Percentiles rank a stretch among this genome's conserved stretches.
Evolutionary conservation across 163 green algal genomes (phyloP).

Genomic region (Scenedesmus sp.): DNA sequence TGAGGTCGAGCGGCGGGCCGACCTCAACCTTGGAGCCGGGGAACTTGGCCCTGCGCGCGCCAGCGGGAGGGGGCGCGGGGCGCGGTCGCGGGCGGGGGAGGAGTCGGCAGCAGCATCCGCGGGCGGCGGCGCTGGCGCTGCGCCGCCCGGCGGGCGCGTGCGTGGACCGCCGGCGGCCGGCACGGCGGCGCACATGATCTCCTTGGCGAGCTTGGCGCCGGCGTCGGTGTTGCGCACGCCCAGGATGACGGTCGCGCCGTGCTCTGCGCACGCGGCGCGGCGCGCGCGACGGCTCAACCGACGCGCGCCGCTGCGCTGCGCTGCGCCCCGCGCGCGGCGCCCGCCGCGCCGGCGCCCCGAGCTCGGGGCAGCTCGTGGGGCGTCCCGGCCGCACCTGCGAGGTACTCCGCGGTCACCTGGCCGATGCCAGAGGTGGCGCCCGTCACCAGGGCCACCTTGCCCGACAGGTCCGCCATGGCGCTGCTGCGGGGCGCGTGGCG

Average conservation of each 20-base stretch:
- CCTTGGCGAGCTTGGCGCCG: constrained; percentile 56
- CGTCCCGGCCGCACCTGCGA: constrained; percentile 56
- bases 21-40: constrained; percentile 59
- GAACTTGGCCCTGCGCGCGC: constrained; percentile 40
- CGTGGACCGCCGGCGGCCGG: too few species aligned
- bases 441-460: constrained; percentile 70
- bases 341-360: too few species aligned
- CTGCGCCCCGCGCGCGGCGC: too few species aligned
- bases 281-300: not conserved
- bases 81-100: not conserved
- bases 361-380: too few species aligned
- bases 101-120: too few species aligned
- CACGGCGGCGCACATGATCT: constrained; percentile 63
- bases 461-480: constrained; percentile 55
- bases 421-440: constrained; percentile 73
- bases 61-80: not conserved
- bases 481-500: too few species aligned
- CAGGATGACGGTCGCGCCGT: constrained; percentile 75
- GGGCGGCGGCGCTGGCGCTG: constrained; percentile 11
- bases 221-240: constrained; percentile 70
- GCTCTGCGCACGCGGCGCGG: constrained; percentile 40
- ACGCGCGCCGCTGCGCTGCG: not conserved
- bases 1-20: constrained; percentile 72
- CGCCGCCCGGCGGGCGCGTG: too few species aligned
- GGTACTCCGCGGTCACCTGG: constrained; percentile 62